Evolutionary conservation across 148 eudicot species (phyloP).

Genomic region (Cornus florida): DNA sequence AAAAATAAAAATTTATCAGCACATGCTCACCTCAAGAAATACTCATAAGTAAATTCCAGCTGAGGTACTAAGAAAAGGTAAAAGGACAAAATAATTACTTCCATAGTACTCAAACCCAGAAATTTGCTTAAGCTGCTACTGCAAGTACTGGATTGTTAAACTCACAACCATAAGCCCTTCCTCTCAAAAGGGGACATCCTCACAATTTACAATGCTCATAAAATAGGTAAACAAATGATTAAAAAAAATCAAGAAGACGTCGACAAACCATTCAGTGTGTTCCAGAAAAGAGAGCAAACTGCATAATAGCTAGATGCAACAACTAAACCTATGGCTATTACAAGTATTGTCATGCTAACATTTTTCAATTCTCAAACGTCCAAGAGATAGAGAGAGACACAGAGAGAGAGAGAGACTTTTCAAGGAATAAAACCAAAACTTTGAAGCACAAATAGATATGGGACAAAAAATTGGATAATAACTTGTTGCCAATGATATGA

Average conservation of each 20-base stretch:
- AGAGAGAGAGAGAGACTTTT: too few relatives aligned
- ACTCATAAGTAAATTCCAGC: not conserved
- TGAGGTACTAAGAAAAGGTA: not conserved
- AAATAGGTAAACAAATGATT: not conserved
- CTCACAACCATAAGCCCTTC: too few relatives aligned
- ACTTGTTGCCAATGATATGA: not conserved
- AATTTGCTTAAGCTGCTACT: not conserved
- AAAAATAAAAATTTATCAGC: not conserved
- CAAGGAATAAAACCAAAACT: slow-evolving; percentile 5
- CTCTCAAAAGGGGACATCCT: too few relatives aligned
- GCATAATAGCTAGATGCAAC: not conserved
- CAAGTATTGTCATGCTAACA: not conserved
- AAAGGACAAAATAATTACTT: not conserved
- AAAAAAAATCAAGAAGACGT: not conserved
- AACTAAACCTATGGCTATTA: not conserved
- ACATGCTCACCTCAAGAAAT: not conserved
- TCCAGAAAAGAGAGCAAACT: not conserved
- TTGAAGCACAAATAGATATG: slow-evolving; percentile 5
- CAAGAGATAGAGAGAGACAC: not conserved
- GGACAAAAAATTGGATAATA: not conserved
- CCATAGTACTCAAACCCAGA: not conserved
- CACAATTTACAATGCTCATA: too few relatives aligned
- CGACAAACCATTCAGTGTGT: not conserved
- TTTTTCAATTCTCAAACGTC: not conserved
- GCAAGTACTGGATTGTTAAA: not conserved